Percentiles rank a stretch among this genome's conserved stretches.
Evolutionary conservation across 257 asterid genomes (phyloP).

Genomic region (Henckelia pumila): DNA sequence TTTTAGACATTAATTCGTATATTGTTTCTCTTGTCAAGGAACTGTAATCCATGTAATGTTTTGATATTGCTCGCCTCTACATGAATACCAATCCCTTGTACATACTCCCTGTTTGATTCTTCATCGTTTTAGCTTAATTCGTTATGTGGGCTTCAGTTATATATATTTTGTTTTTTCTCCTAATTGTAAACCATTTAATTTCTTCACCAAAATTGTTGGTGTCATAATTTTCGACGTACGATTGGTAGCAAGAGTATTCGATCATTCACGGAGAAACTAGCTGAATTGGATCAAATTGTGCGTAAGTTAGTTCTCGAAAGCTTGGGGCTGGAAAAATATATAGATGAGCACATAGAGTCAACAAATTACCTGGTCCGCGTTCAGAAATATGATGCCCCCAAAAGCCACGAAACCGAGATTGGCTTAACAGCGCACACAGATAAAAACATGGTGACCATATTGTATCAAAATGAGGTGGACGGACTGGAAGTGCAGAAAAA

Average conservation of each 20-base stretch:
- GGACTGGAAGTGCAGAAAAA: constrained; percentile 44
- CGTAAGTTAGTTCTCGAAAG: constrained; percentile 51
- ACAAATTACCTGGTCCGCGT: constrained; percentile 45
- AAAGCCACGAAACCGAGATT: constrained; percentile 26
- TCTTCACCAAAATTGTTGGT: too few species aligned
- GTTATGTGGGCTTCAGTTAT: too few species aligned
- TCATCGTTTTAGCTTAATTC: too few species aligned
- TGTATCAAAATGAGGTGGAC: constrained; percentile 34
- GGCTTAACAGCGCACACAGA: constrained; percentile 53
- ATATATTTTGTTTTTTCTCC: too few species aligned
- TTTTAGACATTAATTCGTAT: too few species aligned
- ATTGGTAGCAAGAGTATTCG: constrained; percentile 35
- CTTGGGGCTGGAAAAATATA: constrained; percentile 38
- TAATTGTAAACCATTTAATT: too few species aligned
- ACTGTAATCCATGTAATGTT: too few species aligned
- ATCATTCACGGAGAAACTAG: constrained; percentile 32
- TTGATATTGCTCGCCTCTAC: too few species aligned
- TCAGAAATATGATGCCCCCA: constrained; percentile 50
- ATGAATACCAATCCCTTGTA: too few species aligned
- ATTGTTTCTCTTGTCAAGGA: too few species aligned
- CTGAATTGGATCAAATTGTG: constrained; percentile 39
- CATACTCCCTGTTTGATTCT: too few species aligned
- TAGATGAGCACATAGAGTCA: constrained; percentile 49
- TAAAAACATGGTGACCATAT: constrained; percentile 43
- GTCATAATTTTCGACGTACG: neutral